Conservation (phyloP, 1,284 basidiomycete species). For the Volvariella surrecta region DNA sequence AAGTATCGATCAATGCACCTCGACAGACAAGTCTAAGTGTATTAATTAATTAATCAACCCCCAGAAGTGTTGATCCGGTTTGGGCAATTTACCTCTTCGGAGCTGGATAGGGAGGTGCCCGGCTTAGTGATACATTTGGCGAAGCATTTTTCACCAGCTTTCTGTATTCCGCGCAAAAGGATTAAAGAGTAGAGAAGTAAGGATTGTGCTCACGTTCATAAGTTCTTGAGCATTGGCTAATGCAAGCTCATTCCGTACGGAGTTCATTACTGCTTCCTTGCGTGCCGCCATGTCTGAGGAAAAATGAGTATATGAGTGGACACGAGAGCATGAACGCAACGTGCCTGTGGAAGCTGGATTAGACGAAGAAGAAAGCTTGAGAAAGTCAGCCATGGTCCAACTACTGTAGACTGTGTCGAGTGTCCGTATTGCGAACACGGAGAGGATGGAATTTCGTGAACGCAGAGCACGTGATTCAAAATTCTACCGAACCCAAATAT, state of each 20-base stretch:
- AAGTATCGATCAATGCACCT: conserved; percentile 77
- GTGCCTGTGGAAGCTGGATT: conserved; percentile 25
- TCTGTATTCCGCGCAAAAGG: conserved; percentile 31
- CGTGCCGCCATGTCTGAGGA: conserved; percentile 43
- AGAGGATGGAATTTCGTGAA: conserved; percentile 1
- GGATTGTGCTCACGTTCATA: conserved; percentile 46
- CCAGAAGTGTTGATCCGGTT: conserved; percentile 1
- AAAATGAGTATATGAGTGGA: conserved; percentile 5
- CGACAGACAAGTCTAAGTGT: conserved; percentile 56
- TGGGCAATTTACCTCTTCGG: conserved; percentile 55
- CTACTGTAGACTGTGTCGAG: conserved; percentile 3
- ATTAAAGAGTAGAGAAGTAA: conserved; percentile 13
- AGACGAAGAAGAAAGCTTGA: conserved; percentile 26
- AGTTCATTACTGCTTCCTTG: conserved; percentile 66
- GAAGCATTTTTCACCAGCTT: conserved; percentile 73
- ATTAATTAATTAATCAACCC: conserved; percentile 3
- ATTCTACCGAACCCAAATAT: no score
- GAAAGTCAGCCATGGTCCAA: conserved; percentile 39
- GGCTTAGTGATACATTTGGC: conserved; percentile 76
- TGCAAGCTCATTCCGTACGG: conserved; percentile 64
- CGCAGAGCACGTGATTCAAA: no score
- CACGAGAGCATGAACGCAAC: conserved; percentile 7
- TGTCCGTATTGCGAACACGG: no score
- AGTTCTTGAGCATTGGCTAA: conserved; percentile 75
- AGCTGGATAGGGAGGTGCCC: conserved; percentile 53